Evolutionary conservation across 1,139 yeast species (phyloP).

Genomic region (Yamadazyma friedrichii): DNA sequence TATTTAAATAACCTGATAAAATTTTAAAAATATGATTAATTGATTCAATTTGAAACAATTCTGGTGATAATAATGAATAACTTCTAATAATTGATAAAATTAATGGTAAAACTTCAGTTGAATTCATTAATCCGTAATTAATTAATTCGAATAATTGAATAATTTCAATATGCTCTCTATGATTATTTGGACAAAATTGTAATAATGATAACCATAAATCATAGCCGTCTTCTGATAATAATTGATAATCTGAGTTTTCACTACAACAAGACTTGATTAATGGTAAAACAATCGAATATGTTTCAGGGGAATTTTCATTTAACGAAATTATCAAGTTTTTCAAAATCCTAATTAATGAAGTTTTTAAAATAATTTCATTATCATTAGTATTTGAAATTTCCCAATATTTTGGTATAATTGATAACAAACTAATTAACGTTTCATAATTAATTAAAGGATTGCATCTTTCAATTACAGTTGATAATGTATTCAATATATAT

Average conservation of each 20-base stretch:
- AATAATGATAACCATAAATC: constrained; percentile 78
- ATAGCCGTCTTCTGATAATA: constrained; percentile 83
- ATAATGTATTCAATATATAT: constrained; percentile 63
- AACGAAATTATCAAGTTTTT: constrained; percentile 64
- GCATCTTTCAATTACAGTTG: constrained; percentile 62
- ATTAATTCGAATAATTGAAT: constrained; percentile 49
- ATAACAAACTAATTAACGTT: constrained; percentile 53
- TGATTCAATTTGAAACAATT: constrained; percentile 36
- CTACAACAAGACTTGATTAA: constrained; percentile 63
- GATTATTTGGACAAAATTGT: constrained; percentile 47
- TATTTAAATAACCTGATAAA: constrained; percentile 54
- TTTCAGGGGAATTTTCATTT: constrained; percentile 54
- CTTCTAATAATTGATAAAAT: constrained; percentile 70
- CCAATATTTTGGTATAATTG: constrained; percentile 76
- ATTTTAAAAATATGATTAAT: constrained; percentile 47
- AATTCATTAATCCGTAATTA: constrained; percentile 50
- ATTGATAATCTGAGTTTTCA: constrained; percentile 53
- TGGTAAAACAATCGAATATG: constrained; percentile 68
- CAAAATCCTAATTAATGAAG: constrained; percentile 67
- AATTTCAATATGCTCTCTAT: constrained; percentile 11
- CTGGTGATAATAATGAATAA: constrained; percentile 60
- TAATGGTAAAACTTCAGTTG: constrained; percentile 76
- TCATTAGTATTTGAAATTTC: constrained; percentile 47
- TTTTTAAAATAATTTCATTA: constrained; percentile 67
- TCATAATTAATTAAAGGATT: constrained; percentile 57